Conservation (phyloP, 2,329 filamentous ascomycete species). For the Trichoderma sp. region DNA sequence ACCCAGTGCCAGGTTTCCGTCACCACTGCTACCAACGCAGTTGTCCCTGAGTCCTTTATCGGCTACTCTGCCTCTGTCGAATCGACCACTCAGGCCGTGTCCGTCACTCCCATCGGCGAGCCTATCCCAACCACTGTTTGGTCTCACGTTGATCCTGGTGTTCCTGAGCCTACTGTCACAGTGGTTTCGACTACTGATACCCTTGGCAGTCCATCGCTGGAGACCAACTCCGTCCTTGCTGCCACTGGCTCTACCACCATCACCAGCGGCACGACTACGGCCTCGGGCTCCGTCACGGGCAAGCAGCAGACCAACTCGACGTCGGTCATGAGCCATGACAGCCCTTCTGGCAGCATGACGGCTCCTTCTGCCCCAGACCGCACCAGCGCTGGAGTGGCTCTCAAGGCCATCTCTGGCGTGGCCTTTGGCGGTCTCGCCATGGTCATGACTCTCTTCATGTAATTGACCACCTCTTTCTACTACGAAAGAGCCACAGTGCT, state of each 20-base stretch:
- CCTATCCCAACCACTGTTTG: neutral
- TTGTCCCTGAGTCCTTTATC: constrained; percentile 19
- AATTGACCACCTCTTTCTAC: constrained; percentile 4
- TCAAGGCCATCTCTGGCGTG: constrained; percentile 24
- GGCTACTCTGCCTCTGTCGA: constrained; percentile 6
- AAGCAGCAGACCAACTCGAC: constrained; percentile 22
- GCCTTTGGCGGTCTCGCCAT: constrained; percentile 29
- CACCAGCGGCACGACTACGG: constrained; percentile 19
- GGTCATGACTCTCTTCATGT: constrained; percentile 29
- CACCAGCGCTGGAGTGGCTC: constrained; percentile 31
- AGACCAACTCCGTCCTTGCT: constrained; percentile 26
- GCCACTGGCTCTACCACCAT: constrained; percentile 20
- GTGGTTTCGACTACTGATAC: constrained; percentile 21
- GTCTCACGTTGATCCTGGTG: neutral
- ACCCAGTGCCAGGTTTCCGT: constrained; percentile 34
- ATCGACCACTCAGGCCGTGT: neutral
- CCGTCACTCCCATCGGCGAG: neutral
- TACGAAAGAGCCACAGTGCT: neutral
- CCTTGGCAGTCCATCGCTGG: constrained; percentile 22
- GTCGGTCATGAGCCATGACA: constrained; percentile 25
- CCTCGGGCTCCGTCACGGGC: constrained; percentile 20
- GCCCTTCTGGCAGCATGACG: constrained; percentile 22
- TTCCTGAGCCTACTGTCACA: constrained; percentile 18
- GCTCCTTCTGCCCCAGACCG: constrained; percentile 30
- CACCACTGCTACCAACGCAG: constrained; percentile 26